Conservation (phyloP, 148 eudicot species). For the Cornus suecica region DNA sequence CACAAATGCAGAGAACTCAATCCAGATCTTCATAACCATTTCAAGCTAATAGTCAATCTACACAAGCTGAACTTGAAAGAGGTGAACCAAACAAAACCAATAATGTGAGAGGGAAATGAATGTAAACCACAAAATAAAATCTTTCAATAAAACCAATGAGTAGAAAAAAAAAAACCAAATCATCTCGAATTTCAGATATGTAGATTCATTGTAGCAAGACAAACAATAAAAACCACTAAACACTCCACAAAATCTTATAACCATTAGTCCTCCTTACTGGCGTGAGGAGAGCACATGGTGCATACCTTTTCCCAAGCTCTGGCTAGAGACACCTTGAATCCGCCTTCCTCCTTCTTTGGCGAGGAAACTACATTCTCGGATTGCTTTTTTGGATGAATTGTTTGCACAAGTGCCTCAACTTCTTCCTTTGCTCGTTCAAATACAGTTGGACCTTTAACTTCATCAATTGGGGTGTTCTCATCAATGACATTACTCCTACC, state of each 20-base stretch:
- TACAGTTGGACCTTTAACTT: slow-evolving; percentile 48
- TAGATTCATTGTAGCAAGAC: neutral
- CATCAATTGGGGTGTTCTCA: slow-evolving; percentile 32
- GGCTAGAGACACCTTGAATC: slow-evolving; percentile 10
- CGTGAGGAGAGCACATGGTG: slow-evolving; percentile 42
- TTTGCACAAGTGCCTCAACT: slow-evolving; percentile 40
- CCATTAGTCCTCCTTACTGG: slow-evolving; percentile 33
- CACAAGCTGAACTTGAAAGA: neutral
- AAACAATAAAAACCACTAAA: neutral
- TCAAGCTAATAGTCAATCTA: neutral
- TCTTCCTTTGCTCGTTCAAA: slow-evolving; percentile 58
- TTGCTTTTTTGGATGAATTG: slow-evolving; percentile 41
- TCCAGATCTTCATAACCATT: neutral
- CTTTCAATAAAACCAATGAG: neutral
- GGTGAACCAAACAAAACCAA: neutral
- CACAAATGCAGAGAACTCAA: neutral
- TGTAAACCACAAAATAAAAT: neutral
- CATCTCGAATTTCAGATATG: no score
- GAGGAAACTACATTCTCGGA: slow-evolving; percentile 1
- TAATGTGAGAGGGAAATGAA: neutral
- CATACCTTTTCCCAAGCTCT: slow-evolving; percentile 42
- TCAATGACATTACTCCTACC: slow-evolving; percentile 33
- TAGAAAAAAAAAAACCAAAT: neutral
- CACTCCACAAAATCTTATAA: neutral
- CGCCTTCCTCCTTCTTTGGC: slow-evolving; percentile 35